Percentiles rank a stretch among this genome's conserved stretches.
phyloP scores from a whole-genome alignment of 805 yeast genomes.

The Kodamaea restingae region DNA sequence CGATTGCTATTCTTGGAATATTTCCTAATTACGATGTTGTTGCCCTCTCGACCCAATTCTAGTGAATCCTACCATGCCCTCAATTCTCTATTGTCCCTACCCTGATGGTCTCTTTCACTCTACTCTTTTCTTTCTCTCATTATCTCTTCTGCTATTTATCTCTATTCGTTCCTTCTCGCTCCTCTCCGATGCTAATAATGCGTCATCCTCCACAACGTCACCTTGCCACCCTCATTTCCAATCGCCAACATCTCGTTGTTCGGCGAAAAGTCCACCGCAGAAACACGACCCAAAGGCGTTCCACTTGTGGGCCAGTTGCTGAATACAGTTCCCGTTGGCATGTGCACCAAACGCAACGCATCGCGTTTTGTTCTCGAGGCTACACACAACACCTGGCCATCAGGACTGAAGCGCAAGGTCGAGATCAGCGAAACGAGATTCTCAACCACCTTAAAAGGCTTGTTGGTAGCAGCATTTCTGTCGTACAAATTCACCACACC shows the following conservation, averaged over 20 bases:
- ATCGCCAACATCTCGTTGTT: constrained; percentile 77
- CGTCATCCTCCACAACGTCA: constrained; percentile 81
- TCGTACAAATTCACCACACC: constrained; percentile 91
- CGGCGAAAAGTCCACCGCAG: constrained; percentile 74
- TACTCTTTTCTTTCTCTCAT: too few relatives aligned
- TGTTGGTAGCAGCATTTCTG: constrained; percentile 31
- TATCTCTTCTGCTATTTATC: too few relatives aligned
- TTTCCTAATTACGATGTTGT: too few relatives aligned
- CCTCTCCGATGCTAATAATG: constrained; percentile 39
- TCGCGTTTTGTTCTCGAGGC: constrained; percentile 85
- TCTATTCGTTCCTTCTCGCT: not conserved
- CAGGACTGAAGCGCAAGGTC: constrained; percentile 67
- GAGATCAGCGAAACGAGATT: constrained; percentile 81
- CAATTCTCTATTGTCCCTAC: too few relatives aligned
- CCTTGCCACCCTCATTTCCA: constrained; percentile 89
- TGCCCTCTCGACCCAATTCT: too few relatives aligned
- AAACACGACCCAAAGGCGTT: constrained; percentile 94
- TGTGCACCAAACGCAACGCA: constrained; percentile 78
- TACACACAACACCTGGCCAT: constrained; percentile 84
- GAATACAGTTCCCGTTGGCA: constrained; percentile 83
- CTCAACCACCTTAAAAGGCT: constrained; percentile 64
- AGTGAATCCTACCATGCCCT: too few relatives aligned
- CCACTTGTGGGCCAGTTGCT: constrained; percentile 97
- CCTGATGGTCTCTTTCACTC: too few relatives aligned
- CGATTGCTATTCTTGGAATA: too few relatives aligned